Base-by-base conservation (phyloP, 1,284 basidiomycete genomes). In the Sphaerobolus stellatus region DNA sequence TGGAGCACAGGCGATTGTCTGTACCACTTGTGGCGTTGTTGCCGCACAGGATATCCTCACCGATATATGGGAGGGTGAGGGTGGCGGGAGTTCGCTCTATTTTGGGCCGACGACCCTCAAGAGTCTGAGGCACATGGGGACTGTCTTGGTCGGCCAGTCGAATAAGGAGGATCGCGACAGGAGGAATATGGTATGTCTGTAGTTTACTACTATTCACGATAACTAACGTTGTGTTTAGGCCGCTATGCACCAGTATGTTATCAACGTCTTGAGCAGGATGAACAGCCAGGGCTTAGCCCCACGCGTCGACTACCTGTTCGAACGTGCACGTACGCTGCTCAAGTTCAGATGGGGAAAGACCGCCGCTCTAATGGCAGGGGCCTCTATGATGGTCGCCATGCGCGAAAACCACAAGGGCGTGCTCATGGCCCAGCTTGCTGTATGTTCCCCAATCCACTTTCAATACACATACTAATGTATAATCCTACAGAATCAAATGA, bases 361-460 rank as follows among this genome's bases (percentile, higher is more conserved):
- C 60, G 84, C 88, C 16, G 85, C 79, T 66, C 72, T 82, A 36
- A 75, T 80, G 18, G 84, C 86, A 0, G 88, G 82, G 13, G 86
- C 84, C 2, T 78, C 82, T 36, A 71, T 90, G 29, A 77, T 81
- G 22, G 74, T 90, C 54, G 83, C 86, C 5, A 71, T 89, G 31
- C 82, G 88, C 46, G 85, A 89, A 70, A 76, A 77, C 53, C 79
- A 75, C 61, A 82, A 80, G 56, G 81, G 83, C 40, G 84, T 88
- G 62, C 79, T 79, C 9, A 71, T 90, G 34, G 75, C 71, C 50
- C 83, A 88, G 58, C 82, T 91, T 58, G 83, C 87, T 14, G 81
- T 79, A 61, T 68, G 75, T 69, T 7, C 59, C 18, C 46, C 50
- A 25, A 31, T 20, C 41, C 47, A 52, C 41, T n/a, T n/a, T n/a